A percentile compares a stretch with the other conserved stretches of the same genome.
phyloP scores from a whole-genome alignment of 345 rosid species.

The Cardamine occulta region DNA sequence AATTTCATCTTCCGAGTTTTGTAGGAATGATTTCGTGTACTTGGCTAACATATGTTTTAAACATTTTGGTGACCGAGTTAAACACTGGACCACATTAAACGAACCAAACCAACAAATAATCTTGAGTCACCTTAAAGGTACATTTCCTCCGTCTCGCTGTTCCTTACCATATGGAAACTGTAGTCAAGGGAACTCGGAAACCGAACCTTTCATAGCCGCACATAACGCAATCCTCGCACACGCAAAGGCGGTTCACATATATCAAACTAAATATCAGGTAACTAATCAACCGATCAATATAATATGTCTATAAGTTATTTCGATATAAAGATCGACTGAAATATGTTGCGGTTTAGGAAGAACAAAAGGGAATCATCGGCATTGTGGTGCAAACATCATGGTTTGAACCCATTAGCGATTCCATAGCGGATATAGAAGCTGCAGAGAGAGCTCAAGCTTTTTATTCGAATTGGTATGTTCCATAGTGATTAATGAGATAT shows the following conservation, averaged over 20 bases:
- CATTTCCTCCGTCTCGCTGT: constrained; percentile 54
- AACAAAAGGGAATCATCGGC: constrained; percentile 64
- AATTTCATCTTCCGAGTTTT: neutral
- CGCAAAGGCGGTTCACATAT: constrained; percentile 55
- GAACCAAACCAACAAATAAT: constrained; percentile 54
- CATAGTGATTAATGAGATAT: neutral
- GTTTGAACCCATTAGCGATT: constrained; percentile 64
- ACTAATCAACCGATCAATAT: neutral
- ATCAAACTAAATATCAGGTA: constrained; percentile 68
- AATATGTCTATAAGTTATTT: neutral
- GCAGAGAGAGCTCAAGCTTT: constrained; percentile 68
- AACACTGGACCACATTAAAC: constrained; percentile 61
- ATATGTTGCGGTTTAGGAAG: constrained; percentile 35
- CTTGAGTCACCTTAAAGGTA: constrained; percentile 47
- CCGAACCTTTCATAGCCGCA: constrained; percentile 58
- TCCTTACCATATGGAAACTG: constrained; percentile 58
- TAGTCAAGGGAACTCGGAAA: constrained; percentile 52
- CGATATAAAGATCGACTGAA: neutral
- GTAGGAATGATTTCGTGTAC: constrained; percentile 58
- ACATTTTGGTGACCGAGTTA: constrained; percentile 63
- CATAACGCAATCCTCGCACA: constrained; percentile 67
- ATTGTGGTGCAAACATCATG: constrained; percentile 64
- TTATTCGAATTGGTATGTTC: constrained; percentile 61
- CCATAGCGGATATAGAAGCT: constrained; percentile 55
- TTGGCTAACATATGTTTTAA: constrained; percentile 62